phyloP scores from a whole-genome alignment of 257 asterid species.

The Petrea volubilis region DNA sequence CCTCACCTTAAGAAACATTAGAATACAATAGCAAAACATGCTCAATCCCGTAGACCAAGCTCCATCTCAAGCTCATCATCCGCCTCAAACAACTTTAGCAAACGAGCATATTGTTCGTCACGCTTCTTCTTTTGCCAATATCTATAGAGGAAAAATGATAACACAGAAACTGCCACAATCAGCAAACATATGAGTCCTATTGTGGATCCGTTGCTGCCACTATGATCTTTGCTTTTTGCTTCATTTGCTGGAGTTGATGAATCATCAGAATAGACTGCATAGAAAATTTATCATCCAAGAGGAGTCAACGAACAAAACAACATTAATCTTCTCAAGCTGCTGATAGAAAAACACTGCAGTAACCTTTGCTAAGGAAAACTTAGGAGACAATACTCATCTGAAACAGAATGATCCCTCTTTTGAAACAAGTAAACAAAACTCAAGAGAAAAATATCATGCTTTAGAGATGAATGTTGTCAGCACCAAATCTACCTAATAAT shows the following conservation, averaged over 20 bases:
- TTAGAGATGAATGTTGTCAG: neutral
- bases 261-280: conserved; percentile 63
- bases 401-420: neutral
- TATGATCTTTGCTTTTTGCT: conserved; percentile 35
- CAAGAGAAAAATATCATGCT: neutral
- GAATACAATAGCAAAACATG: conserved; percentile 11
- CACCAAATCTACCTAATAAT: neutral
- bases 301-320: conserved; percentile 15
- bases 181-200: conserved; percentile 44
- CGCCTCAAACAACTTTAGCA: conserved; percentile 85
- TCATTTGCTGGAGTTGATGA: conserved; percentile 43
- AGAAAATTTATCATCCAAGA: conserved; percentile 9
- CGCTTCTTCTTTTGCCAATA: conserved; percentile 88
- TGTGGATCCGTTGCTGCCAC: conserved; percentile 50
- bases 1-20: conserved; percentile 45
- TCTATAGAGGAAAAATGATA: conserved; percentile 66
- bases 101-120: conserved; percentile 87
- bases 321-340: neutral
- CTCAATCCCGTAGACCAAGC: conserved; percentile 88
- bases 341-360: neutral
- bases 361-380: neutral
- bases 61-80: conserved; percentile 95
- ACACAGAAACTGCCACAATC: conserved; percentile 41
- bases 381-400: neutral
- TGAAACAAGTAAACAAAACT: neutral